phyloP scores from a whole-genome alignment of 192 early-diverging fungal species.

The Umbelopsis vinacea region DNA sequence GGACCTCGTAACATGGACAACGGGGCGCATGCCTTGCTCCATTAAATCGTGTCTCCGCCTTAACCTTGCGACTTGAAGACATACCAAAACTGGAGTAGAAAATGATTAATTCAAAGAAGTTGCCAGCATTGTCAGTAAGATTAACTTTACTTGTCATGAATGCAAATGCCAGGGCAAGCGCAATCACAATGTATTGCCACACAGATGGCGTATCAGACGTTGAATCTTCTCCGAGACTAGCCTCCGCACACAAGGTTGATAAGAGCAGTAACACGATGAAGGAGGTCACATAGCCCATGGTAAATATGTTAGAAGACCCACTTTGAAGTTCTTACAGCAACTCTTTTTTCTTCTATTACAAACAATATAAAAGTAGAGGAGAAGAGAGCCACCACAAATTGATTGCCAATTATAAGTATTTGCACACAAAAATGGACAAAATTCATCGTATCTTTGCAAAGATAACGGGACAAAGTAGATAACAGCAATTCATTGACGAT shows the following conservation, averaged over 20 bases:
- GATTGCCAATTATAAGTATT: neutral
- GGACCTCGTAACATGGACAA: neutral
- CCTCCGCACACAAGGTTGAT: too few species aligned
- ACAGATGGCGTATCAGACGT: neutral
- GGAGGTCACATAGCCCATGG: neutral
- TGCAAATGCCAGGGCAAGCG: neutral
- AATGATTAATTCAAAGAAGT: neutral
- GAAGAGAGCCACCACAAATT: neutral
- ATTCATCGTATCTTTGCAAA: too few species aligned
- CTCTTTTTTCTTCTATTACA: neutral
- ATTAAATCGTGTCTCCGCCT: conserved; percentile 9
- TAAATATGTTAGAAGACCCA: neutral
- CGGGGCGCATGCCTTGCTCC: neutral
- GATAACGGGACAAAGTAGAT: too few species aligned
- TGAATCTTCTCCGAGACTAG: neutral
- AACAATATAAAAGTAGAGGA: neutral
- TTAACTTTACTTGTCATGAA: conserved; percentile 1
- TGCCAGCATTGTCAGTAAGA: neutral
- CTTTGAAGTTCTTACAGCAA: too few species aligned
- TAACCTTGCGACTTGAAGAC: neutral
- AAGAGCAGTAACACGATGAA: neutral
- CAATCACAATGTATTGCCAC: conserved; percentile 19
- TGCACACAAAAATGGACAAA: too few species aligned
- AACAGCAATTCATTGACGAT: too few species aligned
- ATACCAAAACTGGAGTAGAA: neutral